Base-by-base conservation (phyloP, 2,329 filamentous ascomycete genomes). In the Hypoxylon sp. region DNA sequence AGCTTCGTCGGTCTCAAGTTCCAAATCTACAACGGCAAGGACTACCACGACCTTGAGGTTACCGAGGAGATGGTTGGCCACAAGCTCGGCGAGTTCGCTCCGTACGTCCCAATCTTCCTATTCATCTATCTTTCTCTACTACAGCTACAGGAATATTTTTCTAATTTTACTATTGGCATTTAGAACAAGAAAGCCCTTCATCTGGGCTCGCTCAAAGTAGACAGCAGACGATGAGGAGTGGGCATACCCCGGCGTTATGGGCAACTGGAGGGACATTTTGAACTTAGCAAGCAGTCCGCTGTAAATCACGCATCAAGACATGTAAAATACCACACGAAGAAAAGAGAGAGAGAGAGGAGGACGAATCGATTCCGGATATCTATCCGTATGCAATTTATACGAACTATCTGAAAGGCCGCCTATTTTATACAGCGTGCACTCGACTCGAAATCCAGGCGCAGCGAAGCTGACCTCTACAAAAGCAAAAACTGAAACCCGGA, bases 51-150 rank as follows among this genome's bases (percentile, higher is more conserved):
- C 73, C 86, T 97, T 60, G 86, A 85, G 72, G 92, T 98, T 70
- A 97, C 94, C 14, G 94, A 97, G 79, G 93, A 97, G 76, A 98
- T 98, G 94, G 94, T 98, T 53, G 94, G 94, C 59, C 92, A 96
- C 81, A 98, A 97, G 82, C 85, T 98, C 73, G 94, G 94, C 75
- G 94, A 98, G 82, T 98, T 97, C 79, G 90, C 93, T 69, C 84
- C 89, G 94, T 97, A 87, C 76, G 93, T 89, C 19, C 10, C 19
- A 1, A 23, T 53, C 46, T 28, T 34, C 49, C 59, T 38, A 30
- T 30, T 30, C 6, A 30, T 21, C 10, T 25, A 17, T 25, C 9
- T 21, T 43, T 21, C 7, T 9, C 38, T 21, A 11, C 38, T 21
- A 11, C 7, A 4, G 11, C 1, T 1, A 19, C 9, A 11, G 21